Evolutionary conservation across 495 filamentous ascomycete genomes (phyloP), one percentile per base, ranked within the genome.

Genomic region (Glutinoglossum americanum): DNA sequence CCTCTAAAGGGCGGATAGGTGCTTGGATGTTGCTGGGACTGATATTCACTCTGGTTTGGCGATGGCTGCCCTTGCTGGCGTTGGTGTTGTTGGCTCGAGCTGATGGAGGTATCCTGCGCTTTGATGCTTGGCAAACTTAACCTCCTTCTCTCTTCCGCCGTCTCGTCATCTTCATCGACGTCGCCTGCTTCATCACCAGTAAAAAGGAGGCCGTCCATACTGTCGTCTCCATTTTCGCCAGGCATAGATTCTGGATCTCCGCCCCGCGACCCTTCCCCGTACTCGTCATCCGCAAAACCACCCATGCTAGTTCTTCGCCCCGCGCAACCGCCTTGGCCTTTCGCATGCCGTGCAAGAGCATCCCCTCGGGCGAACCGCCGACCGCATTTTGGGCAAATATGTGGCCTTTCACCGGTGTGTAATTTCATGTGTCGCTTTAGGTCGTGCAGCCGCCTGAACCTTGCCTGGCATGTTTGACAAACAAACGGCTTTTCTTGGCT

Each of bases 401-500:
- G 92, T 11, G 89, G 89, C 61, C 93, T 81, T 70, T 99, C 92
- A 17, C 92, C 92, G 15, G 93, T 96, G 66, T 99, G 92, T 19
- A 99, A 76, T 68, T 97, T 97, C 48, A 82, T 85, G 66, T 99
- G 92, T 45, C 92, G 80, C 71, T 99, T 99, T 57, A 99, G 72
- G 64, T 99, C 92, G 64, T 99, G 92, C 27, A 97, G 74, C 59
- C 92, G 78, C 51, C 92, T 80, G 67, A 99, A 99, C 27, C 89
- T 80, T 61, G 89, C 81, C 55, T 89, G 78, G 64, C 92, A 99
- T 23, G 84, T 85, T 57, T 84, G 78, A 64, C 92, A 99, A 25
- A 87, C 78, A 64, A 88, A 99, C 0, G 92, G 92, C 67, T 99
- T 99, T 68, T 97, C 93, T 70, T 99, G 92, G 62, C 90, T 95